A percentile compares a stretch with the other conserved stretches of the same genome.
These are phyloP conservation scores for Onygena corvina DNA, from an alignment of 2,329 filamentous ascomycete genomes.

Conservation along the genomic window DNA sequence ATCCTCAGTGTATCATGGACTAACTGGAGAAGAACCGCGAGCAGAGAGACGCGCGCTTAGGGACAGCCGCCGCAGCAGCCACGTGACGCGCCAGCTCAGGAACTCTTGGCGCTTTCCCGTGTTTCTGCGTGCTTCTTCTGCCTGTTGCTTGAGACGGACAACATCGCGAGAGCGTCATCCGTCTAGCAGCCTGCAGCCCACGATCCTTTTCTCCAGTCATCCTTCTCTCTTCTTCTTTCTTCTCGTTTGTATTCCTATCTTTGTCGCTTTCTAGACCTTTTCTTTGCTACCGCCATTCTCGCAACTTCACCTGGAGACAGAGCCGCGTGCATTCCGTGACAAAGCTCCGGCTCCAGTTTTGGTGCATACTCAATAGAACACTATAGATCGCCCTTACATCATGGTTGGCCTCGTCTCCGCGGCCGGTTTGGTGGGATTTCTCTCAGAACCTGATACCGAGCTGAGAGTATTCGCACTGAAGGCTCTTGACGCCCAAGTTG, in stretches of 20 bases:
- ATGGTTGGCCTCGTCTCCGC: slow-evolving; percentile 95
- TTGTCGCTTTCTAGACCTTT: background rate
- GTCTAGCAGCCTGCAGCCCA: background rate
- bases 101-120: background rate
- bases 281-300: background rate
- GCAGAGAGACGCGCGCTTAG: background rate
- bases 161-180: background rate
- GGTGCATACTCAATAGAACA: background rate
- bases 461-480: slow-evolving; percentile 91
- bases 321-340: background rate
- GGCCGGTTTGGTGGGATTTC: slow-evolving; percentile 85
- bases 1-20: too few relatives aligned
- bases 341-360: background rate
- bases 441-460: slow-evolving; percentile 86
- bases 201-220: too few relatives aligned
- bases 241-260: slow-evolving; percentile 5
- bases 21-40: too few relatives aligned
- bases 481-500: slow-evolving; percentile 90
- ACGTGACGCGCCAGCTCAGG: background rate
- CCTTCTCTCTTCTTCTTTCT: background rate
- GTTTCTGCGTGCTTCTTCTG: background rate
- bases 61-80: background rate
- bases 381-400: slow-evolving; percentile 19
- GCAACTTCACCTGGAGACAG: background rate
- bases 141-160: too few relatives aligned